Evolutionary conservation across 2,329 filamentous ascomycete species (phyloP).

Genomic region (Biscogniauxia marginata): DNA sequence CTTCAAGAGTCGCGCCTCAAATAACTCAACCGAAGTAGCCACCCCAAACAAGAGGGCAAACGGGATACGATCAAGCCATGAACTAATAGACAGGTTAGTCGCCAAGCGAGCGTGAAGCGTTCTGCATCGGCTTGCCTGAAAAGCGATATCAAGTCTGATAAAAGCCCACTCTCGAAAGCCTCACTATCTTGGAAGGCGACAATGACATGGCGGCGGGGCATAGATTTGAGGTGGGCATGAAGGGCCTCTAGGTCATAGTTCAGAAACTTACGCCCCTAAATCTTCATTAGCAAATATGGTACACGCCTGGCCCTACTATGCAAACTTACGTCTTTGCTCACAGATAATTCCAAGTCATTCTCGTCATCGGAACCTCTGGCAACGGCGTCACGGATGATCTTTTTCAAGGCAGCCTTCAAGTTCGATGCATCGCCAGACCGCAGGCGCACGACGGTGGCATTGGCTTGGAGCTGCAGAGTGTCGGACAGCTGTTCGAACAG

Average conservation of each 20-base stretch:
- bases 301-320: not conserved
- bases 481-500: constrained; percentile 70
- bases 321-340: constrained; percentile 47
- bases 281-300: constrained; percentile 14
- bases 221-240: constrained; percentile 55
- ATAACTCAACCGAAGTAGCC: constrained; percentile 76
- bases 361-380: constrained; percentile 48
- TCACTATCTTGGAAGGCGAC: constrained; percentile 80
- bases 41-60: constrained; percentile 78
- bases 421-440: constrained; percentile 71
- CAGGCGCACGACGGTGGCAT: constrained; percentile 62
- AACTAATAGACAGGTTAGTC: constrained; percentile 29
- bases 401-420: constrained; percentile 70
- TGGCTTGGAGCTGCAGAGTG: constrained; percentile 44
- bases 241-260: constrained; percentile 78
- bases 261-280: constrained; percentile 62
- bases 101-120: constrained; percentile 28
- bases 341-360: constrained; percentile 49
- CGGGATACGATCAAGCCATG: constrained; percentile 73
- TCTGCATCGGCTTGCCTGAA: constrained; percentile 55
- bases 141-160: constrained; percentile 69
- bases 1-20: constrained; percentile 71
- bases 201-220: constrained; percentile 58
- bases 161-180: constrained; percentile 70
- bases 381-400: constrained; percentile 67